Percentiles rank a stretch among this genome's conserved stretches.
Evolutionary conservation across 2,329 filamentous ascomycete genomes (phyloP).

Genomic region (Aspergillus aculeatus): DNA sequence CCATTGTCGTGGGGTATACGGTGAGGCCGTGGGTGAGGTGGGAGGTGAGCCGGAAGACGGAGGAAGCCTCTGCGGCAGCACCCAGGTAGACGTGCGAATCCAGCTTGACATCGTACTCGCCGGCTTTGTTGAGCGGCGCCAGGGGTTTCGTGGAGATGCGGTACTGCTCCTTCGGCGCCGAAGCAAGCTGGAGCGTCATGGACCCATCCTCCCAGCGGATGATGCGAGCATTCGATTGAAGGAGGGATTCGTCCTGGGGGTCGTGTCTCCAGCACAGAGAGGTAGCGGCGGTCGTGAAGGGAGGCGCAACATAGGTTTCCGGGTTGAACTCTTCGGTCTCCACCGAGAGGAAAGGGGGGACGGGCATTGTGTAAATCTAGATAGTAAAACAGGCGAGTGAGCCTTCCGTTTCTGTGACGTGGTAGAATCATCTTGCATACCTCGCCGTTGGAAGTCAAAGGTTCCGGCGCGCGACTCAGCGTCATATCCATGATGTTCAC

Average conservation of each 20-base stretch:
- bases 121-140: conserved; percentile 54
- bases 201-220: conserved; percentile 68
- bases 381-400: not conserved
- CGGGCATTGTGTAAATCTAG: conserved; percentile 61
- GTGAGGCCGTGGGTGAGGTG: conserved; percentile 62
- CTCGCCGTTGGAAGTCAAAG: conserved; percentile 48
- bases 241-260: conserved; percentile 54
- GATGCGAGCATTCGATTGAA: conserved; percentile 66
- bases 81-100: conserved; percentile 66
- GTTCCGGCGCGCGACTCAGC: conserved; percentile 57
- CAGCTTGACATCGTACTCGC: conserved; percentile 53
- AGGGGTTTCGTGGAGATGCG: conserved; percentile 58
- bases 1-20: conserved; percentile 55
- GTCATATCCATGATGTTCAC: conserved; percentile 56
- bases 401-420: not conserved
- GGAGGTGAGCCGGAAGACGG: conserved; percentile 60
- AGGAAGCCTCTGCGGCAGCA: conserved; percentile 57
- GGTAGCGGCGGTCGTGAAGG: conserved; percentile 63
- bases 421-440: conserved; percentile 23
- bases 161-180: conserved; percentile 60
- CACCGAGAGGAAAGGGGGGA: conserved; percentile 63
- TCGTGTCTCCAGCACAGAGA: conserved; percentile 66
- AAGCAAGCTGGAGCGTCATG: conserved; percentile 64
- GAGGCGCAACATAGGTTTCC: conserved; percentile 60
- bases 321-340: conserved; percentile 62